Evolutionary conservation across 2,329 filamentous ascomycete species (phyloP), one percentile per base, ranked within the genome.

Genomic region (Neoascochyta sp.): DNA sequence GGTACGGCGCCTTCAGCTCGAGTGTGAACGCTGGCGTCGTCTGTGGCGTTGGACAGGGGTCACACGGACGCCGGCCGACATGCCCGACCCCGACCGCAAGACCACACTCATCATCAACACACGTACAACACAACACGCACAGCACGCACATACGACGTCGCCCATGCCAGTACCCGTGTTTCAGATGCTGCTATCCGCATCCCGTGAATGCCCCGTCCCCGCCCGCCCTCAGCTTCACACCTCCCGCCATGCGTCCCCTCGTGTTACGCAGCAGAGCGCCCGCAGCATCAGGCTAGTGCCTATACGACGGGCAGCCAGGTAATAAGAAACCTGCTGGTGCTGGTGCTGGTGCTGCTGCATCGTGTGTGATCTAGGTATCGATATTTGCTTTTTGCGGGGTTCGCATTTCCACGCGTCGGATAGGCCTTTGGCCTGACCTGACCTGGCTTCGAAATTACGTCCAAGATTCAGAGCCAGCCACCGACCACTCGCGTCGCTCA

Each of bases 1-100:
- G 46, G 46, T 36, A 37, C 18, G 39, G 35, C 14, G 28, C 36
- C n/a, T 47, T 60, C 56, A 60, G 56, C 57, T 60, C 50, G 47
- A 40, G 42, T 41, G 31, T 24, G 41, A 43, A 49, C 36, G 43
- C 42, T 57, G 57, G 56, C 55, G 56, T 54, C 34, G 31, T 30
- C 16, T 47, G 51, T 58, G 53, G 54, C 53, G 50, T 39, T 29
- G 16, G 34, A 25, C 29, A 32, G 25, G 36, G 23, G 21, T 15
- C 24, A 37, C 47, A 45, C 43, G 34, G 39, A 20, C 30, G n/a
- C n/a, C 27, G 19, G 16, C 50, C 51, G 47, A 43, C 37, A 47
- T 47, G n/a, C n/a, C 43, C 39, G 39, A 38, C 32, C 33, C 35
- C 32, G 29, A n/a, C n/a, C n/a, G n/a, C n/a, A n/a, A n/a, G n/a